Conservation (phyloP, 2,329 filamentous ascomycete species). For the Reticulascus tulasneorum region DNA sequence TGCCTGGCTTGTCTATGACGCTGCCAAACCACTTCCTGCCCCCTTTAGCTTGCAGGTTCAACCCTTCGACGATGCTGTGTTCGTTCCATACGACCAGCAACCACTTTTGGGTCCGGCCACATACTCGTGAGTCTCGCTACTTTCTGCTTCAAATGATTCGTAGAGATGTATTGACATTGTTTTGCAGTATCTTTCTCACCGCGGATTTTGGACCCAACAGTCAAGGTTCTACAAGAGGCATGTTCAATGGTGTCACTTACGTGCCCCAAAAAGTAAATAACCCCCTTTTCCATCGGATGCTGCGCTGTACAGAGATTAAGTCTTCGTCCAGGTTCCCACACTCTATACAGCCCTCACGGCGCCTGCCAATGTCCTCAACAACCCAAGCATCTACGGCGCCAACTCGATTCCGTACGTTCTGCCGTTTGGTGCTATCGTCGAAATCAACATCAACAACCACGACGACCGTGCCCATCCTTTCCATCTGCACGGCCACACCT, state of each 20-base stretch:
- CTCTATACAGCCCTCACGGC: slow-evolving; percentile 11
- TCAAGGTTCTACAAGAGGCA: too few species aligned
- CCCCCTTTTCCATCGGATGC: too few species aligned
- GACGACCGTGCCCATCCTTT: slow-evolving; percentile 19
- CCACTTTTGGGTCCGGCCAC: slow-evolving; percentile 5
- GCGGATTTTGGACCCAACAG: too few species aligned
- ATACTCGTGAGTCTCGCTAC: slow-evolving; percentile 10
- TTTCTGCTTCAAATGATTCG: neutral
- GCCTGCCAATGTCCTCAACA: slow-evolving; percentile 6
- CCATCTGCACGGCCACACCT: slow-evolving; percentile 43
- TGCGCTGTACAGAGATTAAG: too few species aligned
- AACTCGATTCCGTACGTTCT: slow-evolving; percentile 6
- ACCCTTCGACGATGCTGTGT: too few species aligned
- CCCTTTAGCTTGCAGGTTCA: too few species aligned
- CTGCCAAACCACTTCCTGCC: slow-evolving; percentile 11
- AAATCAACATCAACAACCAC: slow-evolving; percentile 18
- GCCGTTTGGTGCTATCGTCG: slow-evolving; percentile 14
- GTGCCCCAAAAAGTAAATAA: neutral
- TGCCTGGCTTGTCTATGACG: slow-evolving; percentile 5
- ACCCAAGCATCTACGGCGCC: slow-evolving; percentile 9
- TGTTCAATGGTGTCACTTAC: too few species aligned
- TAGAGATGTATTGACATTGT: too few species aligned
- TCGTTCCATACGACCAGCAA: slow-evolving; percentile 13
- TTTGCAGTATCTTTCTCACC: too few species aligned
- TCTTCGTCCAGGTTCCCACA: too few species aligned